Percentiles rank a stretch among this genome's conserved stretches.
Conservation (phyloP, 2,329 filamentous ascomycete genomes). For the Xylaria sp. region DNA sequence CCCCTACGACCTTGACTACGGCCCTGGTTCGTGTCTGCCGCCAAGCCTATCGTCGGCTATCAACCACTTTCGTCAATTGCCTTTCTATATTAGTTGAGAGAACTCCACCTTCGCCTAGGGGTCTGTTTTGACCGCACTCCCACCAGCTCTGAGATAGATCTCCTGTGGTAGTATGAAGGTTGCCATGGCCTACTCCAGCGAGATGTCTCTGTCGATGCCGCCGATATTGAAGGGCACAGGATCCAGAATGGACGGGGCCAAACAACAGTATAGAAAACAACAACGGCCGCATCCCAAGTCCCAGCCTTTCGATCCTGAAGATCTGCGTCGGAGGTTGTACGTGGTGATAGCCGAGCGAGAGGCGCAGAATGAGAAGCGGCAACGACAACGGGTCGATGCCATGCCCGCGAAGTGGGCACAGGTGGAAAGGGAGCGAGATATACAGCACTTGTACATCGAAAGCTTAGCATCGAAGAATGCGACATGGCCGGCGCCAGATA, state of each 20-base stretch:
- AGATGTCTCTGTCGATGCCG: slow-evolving; percentile 21
- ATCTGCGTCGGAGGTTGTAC: slow-evolving; percentile 63
- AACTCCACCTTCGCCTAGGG: slow-evolving; percentile 11
- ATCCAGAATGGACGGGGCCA: slow-evolving; percentile 25
- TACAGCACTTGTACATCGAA: slow-evolving; percentile 27
- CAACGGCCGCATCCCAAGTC: slow-evolving; percentile 39
- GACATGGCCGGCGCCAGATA: slow-evolving; percentile 20
- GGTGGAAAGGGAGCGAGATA: slow-evolving; percentile 27
- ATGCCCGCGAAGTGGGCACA: slow-evolving; percentile 34
- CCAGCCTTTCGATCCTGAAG: slow-evolving; percentile 62
- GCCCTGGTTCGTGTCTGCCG: slow-evolving; percentile 28
- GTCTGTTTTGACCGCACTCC: slow-evolving; percentile 7
- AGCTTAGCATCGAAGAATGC: slow-evolving; percentile 5
- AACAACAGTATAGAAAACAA: slow-evolving; percentile 23
- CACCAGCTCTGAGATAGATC: not conserved
- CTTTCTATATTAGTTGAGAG: slow-evolving; percentile 24
- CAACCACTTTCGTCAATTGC: slow-evolving; percentile 10
- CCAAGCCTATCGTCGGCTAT: slow-evolving; percentile 24
- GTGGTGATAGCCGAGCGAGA: slow-evolving; percentile 63
- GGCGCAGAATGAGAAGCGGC: slow-evolving; percentile 51
- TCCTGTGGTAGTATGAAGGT: slow-evolving; percentile 26
- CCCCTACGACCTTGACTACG: slow-evolving; percentile 29
- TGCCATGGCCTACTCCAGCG: slow-evolving; percentile 33
- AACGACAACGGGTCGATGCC: slow-evolving; percentile 44
- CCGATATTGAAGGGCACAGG: slow-evolving; percentile 20